phyloP scores from a whole-genome alignment of 2,329 filamentous ascomycete species.

The Trichoderma sp. region DNA sequence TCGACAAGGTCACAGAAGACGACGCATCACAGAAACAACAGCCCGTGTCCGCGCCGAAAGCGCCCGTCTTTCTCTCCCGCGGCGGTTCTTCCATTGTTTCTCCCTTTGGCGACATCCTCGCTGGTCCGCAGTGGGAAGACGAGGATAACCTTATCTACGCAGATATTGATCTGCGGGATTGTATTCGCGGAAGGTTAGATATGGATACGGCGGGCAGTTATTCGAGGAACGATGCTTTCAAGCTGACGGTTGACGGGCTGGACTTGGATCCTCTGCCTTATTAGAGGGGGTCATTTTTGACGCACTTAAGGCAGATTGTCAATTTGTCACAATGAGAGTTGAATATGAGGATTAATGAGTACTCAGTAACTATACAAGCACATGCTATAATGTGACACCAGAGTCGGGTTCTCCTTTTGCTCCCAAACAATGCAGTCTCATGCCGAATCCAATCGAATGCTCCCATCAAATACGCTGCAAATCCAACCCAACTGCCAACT shows the following conservation, averaged over 20 bases:
- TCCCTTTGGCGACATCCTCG: slow-evolving; percentile 76
- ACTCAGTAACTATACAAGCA: background rate
- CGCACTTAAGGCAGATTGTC: background rate
- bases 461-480: background rate
- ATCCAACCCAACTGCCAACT: background rate
- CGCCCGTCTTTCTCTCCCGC: slow-evolving; percentile 59
- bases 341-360: background rate
- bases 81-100: slow-evolving; percentile 83
- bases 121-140: slow-evolving; percentile 83
- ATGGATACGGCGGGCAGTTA: slow-evolving; percentile 85
- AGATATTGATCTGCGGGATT: slow-evolving; percentile 87
- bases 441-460: background rate
- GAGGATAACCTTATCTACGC: slow-evolving; percentile 65
- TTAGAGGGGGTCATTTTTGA: slow-evolving; percentile 29
- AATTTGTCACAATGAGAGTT: background rate
- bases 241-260: slow-evolving; percentile 60
- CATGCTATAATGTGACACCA: background rate
- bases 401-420: background rate
- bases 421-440: background rate
- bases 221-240: slow-evolving; percentile 70
- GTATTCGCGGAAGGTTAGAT: slow-evolving; percentile 77
- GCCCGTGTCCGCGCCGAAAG: background rate
- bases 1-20: background rate
- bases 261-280: slow-evolving; percentile 62
- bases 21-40: background rate